A percentile compares a stretch with the other conserved stretches of the same genome.
These are phyloP conservation scores for Echria macrotheca DNA, from an alignment of 495 filamentous ascomycete genomes.

Conservation along the genomic window DNA sequence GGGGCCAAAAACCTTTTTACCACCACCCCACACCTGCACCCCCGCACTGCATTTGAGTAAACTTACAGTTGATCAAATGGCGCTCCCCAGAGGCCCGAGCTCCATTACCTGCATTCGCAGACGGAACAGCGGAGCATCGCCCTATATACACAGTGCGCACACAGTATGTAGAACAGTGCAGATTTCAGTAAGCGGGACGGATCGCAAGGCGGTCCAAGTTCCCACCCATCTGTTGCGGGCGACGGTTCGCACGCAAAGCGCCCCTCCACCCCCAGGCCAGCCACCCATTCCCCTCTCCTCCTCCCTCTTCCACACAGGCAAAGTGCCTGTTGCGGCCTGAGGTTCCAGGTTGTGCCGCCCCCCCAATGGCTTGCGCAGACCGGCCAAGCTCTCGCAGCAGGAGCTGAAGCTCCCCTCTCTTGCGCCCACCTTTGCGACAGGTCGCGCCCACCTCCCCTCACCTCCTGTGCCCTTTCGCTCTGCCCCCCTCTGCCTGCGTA, in stretches of 20 bases:
- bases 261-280: slow-evolving; percentile 3
- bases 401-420: slow-evolving; percentile 5
- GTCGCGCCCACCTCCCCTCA: slow-evolving; percentile 11
- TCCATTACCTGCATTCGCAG: slow-evolving; percentile 7
- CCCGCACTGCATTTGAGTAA: too few relatives aligned
- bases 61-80: too few relatives aligned
- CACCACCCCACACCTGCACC: too few relatives aligned
- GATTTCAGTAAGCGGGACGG: slow-evolving; percentile 1
- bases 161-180: neutral
- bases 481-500: slow-evolving; percentile 2
- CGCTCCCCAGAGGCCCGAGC: slow-evolving; percentile 16
- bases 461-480: slow-evolving; percentile 19
- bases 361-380: neutral
- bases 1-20: too few relatives aligned
- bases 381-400: slow-evolving; percentile 1
- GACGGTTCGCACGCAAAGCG: neutral
- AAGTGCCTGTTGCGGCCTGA: neutral
- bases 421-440: neutral
- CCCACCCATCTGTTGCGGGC: neutral
- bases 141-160: neutral
- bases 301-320: neutral
- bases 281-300: neutral
- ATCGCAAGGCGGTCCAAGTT: neutral
- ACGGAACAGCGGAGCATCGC: neutral
- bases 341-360: neutral